These are phyloP conservation scores for Termitomyces sp. DNA, from an alignment of 768 basidiomycete genomes.

Conservation along the genomic window DNA sequence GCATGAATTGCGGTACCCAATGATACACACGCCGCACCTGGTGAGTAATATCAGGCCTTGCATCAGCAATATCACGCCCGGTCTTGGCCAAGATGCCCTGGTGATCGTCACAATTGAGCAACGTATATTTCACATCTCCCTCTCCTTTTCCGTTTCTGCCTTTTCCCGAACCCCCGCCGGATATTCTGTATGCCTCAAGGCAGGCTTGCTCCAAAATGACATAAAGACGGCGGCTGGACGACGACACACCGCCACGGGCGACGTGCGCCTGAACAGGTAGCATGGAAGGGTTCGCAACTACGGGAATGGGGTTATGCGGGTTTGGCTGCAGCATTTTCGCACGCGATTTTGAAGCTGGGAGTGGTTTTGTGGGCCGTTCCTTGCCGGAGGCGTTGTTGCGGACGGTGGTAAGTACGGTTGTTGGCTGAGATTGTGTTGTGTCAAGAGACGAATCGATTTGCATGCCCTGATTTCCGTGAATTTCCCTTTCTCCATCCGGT, in stretches of 20 bases:
- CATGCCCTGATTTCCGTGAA: conserved; percentile 23
- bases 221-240: conserved; percentile 66
- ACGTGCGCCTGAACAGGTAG: conserved; percentile 81
- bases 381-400: conserved; percentile 18
- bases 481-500: conserved; percentile 26
- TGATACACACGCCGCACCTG: conserved; percentile 54
- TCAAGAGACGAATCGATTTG: conserved; percentile 23
- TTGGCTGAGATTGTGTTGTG: conserved; percentile 1
- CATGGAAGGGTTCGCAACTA: conserved; percentile 68
- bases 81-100: conserved; percentile 98
- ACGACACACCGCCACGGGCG: conserved; percentile 46
- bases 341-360: conserved; percentile 50
- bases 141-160: conserved; percentile 53
- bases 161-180: conserved; percentile 53
- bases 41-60: conserved; percentile 98
- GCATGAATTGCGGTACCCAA: neutral
- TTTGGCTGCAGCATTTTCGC: conserved; percentile 37
- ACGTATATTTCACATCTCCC: conserved; percentile 89
- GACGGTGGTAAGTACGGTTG: conserved; percentile 19
- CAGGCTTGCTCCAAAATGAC: conserved; percentile 94
- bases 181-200: conserved; percentile 89
- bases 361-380: conserved; percentile 60
- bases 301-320: conserved; percentile 41
- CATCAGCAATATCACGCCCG: conserved; percentile 96
- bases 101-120: conserved; percentile 98